A percentile compares a stretch with the other conserved stretches of the same genome.
phyloP scores from a whole-genome alignment of 192 early-diverging fungal species.

The Linnemannia schmuckeri region DNA sequence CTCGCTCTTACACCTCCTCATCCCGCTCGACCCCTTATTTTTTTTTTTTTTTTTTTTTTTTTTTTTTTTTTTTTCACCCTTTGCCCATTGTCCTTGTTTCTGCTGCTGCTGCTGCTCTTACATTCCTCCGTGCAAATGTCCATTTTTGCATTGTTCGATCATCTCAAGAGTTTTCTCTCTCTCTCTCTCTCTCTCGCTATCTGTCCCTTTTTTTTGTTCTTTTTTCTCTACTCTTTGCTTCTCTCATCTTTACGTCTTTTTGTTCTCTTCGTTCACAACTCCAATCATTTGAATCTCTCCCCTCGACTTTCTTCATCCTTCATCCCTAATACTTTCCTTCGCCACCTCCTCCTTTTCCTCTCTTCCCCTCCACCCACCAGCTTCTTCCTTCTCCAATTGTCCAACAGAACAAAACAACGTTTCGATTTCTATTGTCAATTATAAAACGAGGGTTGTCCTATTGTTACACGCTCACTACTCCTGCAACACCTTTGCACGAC shows the following conservation, averaged over 20 bases:
- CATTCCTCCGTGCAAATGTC: neutral
- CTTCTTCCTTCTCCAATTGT: neutral
- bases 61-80: neutral
- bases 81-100: neutral
- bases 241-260: neutral
- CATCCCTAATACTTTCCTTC: neutral
- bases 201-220: neutral
- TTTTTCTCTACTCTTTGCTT: neutral
- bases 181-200: neutral
- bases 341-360: neutral
- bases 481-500: no score
- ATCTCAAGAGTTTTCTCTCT: neutral
- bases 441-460: no score
- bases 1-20: no score
- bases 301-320: neutral
- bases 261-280: neutral
- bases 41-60: neutral
- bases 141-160: slow-evolving; percentile 6
- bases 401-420: neutral
- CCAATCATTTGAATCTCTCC: neutral
- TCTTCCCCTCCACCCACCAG: neutral
- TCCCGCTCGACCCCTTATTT: neutral
- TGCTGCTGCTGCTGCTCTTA: neutral
- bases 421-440: neutral
- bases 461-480: no score